phyloP scores from a whole-genome alignment of 257 asterid species.

The Solanum chilense region DNA sequence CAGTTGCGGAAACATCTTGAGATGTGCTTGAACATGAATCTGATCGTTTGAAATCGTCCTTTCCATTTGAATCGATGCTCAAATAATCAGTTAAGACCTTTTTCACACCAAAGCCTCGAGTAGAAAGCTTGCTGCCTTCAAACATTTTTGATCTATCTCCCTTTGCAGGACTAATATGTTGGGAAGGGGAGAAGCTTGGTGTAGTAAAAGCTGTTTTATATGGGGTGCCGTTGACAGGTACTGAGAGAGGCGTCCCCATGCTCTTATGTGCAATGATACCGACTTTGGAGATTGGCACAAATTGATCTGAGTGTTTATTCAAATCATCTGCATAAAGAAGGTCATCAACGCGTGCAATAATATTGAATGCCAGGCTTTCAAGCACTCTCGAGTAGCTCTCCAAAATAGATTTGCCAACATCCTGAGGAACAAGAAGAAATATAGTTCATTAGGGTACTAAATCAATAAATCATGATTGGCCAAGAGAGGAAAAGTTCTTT shows the following conservation, averaged over 20 bases:
- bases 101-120: conserved; percentile 49
- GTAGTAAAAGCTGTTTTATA: conserved; percentile 41
- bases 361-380: conserved; percentile 78
- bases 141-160: conserved; percentile 15
- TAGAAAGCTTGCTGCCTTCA: conserved; percentile 18
- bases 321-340: conserved; percentile 65
- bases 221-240: conserved; percentile 10
- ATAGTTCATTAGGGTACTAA: neutral
- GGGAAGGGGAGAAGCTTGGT: conserved; percentile 41
- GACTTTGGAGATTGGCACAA: conserved; percentile 42
- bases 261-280: conserved; percentile 32
- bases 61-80: conserved; percentile 39
- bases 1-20: conserved; percentile 29
- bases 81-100: conserved; percentile 62
- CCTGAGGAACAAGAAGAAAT: conserved; percentile 24
- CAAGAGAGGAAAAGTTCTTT: neutral
- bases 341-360: conserved; percentile 63
- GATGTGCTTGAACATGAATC: conserved; percentile 28
- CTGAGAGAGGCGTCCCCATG: conserved; percentile 15
- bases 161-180: conserved; percentile 29
- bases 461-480: neutral
- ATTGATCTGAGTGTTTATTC: conserved; percentile 58
- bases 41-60: conserved; percentile 21
- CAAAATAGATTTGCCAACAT: conserved; percentile 68
- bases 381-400: conserved; percentile 84